These are phyloP conservation scores for Linnemannia hyalina DNA, from an alignment of 192 early-diverging fungal species.

Conservation along the genomic window DNA sequence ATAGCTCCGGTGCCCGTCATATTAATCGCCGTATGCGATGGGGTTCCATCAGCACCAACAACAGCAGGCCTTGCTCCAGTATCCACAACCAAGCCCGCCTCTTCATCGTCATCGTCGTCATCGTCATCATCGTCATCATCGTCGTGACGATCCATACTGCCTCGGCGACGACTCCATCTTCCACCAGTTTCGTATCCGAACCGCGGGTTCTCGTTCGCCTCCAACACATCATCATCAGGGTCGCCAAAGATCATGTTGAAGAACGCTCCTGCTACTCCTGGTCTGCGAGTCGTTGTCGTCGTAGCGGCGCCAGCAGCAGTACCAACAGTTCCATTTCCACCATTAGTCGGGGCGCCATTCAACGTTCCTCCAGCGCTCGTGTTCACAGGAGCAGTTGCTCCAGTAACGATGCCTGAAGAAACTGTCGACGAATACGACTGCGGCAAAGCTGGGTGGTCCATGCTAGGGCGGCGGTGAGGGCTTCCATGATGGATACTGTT, in stretches of 20 bases:
- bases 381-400: neutral
- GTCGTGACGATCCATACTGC: conserved; percentile 20
- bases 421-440: neutral
- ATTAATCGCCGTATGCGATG: conserved; percentile 13
- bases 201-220: conserved; percentile 13
- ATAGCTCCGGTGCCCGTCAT: conserved; percentile 3
- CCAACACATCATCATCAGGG: conserved; percentile 23
- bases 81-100: neutral
- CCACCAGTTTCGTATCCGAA: conserved; percentile 49
- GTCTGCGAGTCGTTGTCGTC: conserved; percentile 5
- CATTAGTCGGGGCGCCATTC: neutral
- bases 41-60: neutral
- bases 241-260: conserved; percentile 51
- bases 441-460: neutral
- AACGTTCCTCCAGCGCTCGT: neutral
- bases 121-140: conserved; percentile 48
- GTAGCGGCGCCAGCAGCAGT: conserved; percentile 7
- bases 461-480: neutral
- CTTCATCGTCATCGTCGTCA: conserved; percentile 35
- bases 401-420: neutral
- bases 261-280: conserved; percentile 27
- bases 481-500: conserved; percentile 28
- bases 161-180: conserved; percentile 30
- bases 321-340: neutral
- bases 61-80: neutral